A percentile compares a stretch with the other conserved stretches of the same genome.
phyloP scores from a whole-genome alignment of 139 green algal genomes.

The Coelastrella sp. region DNA sequence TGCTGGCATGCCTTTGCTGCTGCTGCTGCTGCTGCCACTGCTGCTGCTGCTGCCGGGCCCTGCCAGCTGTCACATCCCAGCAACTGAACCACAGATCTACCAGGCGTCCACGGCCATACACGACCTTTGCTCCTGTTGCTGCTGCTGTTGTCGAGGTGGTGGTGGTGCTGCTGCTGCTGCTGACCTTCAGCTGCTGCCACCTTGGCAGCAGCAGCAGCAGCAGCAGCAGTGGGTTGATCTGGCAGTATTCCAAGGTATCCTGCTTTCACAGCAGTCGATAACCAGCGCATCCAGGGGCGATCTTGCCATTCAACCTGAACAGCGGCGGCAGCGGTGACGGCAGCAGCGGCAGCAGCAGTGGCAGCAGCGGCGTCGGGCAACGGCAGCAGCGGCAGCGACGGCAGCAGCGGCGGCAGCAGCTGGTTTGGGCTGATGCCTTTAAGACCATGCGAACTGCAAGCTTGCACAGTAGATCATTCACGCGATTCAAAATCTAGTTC shows the following conservation, averaged over 20 bases:
- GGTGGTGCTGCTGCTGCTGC: not conserved
- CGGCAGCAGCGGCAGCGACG: slow-evolving; percentile 1
- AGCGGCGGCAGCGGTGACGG: not conserved
- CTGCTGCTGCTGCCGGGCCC: not conserved
- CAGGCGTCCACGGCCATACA: not conserved
- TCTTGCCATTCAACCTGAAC: slow-evolving; percentile 2
- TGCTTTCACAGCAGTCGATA: slow-evolving; percentile 8
- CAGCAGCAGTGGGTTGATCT: not conserved
- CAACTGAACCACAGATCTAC: slow-evolving; percentile 18
- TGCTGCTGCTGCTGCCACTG: slow-evolving; percentile 14
- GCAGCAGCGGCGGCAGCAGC: not conserved
- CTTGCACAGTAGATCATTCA: too few relatives aligned
- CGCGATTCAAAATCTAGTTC: not conserved
- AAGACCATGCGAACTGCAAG: too few relatives aligned
- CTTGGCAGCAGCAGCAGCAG: not conserved
- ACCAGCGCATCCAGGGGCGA: not conserved
- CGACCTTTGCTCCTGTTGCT: not conserved
- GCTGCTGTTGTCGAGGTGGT: not conserved
- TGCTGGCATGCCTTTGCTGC: not conserved
- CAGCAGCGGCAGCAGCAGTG: not conserved
- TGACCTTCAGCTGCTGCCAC: not conserved
- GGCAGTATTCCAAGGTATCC: not conserved
- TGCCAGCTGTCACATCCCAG: slow-evolving; percentile 17
- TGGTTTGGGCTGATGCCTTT: too few relatives aligned
- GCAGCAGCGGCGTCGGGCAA: not conserved